Base-by-base conservation (phyloP, 2,329 filamentous ascomycete species). In the Zasmidium cellare region DNA sequence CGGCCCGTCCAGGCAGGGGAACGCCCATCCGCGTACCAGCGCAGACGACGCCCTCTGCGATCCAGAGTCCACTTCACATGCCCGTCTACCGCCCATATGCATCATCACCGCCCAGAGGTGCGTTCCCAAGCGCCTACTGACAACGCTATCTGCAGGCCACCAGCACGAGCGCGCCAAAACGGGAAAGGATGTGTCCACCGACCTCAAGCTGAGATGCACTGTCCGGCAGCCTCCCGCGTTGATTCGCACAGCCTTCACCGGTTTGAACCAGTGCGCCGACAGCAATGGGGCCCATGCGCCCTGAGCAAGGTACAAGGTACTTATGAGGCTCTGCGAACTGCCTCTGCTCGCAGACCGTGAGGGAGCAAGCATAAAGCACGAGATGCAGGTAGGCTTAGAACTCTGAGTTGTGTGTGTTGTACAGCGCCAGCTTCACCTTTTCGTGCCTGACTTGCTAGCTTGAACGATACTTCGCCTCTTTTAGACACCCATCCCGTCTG, bases 281-380 rank as follows among this genome's bases (percentile, higher is more conserved):
- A 20, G 20, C 14, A 25, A 3, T 25, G 25, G 28, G 45, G 51
- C 41, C 51, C 28, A 25, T 23, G 46, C 35, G 20, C 46, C 16
- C 28, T 19, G 20, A 9, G 16, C 44, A 46, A n/a, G 53, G 49
- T 57, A 52, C 55, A 48, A 47, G 49, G 44, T 47, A 53, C 54
- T 47, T 51, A 9, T 47, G 49, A 53, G 55, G 55, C 49, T 53
- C 55, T 57, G 55, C 55, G 49, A 48, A 18, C n/a, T 51, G 25
- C 14, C 46, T 51, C 14, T 41, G 23, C 25, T 7, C 46, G 23
- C 28, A 38, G 53, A n/a, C 11, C 28, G 45, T 23, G 45, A 38
- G 53, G 28, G 14, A 19, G 14, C n/a, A 28, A 23, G 22, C 46
- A 50, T 50, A 51, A 51, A 56, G 51, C 41, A 31, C 23, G 31